Base-by-base conservation (phyloP, 2,329 filamentous ascomycete species). In the Cryphonectria japonica region DNA sequence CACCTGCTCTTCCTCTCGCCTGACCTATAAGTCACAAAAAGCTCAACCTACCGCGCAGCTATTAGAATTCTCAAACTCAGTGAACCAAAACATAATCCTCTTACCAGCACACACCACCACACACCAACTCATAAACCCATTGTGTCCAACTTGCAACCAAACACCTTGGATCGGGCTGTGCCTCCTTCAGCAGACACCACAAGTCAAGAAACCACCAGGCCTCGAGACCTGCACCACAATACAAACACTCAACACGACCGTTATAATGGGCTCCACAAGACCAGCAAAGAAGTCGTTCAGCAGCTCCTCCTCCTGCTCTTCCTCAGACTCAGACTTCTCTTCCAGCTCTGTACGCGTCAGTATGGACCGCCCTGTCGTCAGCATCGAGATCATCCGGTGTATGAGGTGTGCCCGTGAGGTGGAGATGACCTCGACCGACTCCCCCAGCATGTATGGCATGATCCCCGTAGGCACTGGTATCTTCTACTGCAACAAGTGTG, bases 401-500 rank as follows among this genome's bases (percentile, higher is more conserved):
- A 86, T 90, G 78, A 86, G 89, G 71, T 90, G 88, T 77, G 85
- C 87, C 59, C 85, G 86, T 71, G 84, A 86, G 69, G 87, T 88
- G 69, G 89, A 91, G 82, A 84, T 86, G 39, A 89, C 88, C 9
- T 85, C 86, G 11, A 89, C 87, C 43, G 88, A 90, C 78, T 87
- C 90, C 78, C 82, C 85, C 66, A 82, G 81, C 74, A 82, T 86
- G 60, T 86, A 83, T 71, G 89, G 88, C 73, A 91, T 91, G 89
- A 85, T 91, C 19, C 85, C 86, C 76, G 88, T 91, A 73, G 88
- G 88, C 1, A 86, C 88, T 78, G 89, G 89, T 79, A 85, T 91
- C 72, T 91, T 91, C 82, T 91, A 91, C 80, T 91, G 89, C 80
- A 83, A 86, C 71, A 84, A 87, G 50, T 91, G 89, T 78, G 89